A percentile compares a stretch with the other conserved stretches of the same genome.
These are phyloP conservation scores for Pecoramyces ruminantium DNA, from an alignment of 192 early-diverging fungal genomes.

Conservation along the genomic window DNA sequence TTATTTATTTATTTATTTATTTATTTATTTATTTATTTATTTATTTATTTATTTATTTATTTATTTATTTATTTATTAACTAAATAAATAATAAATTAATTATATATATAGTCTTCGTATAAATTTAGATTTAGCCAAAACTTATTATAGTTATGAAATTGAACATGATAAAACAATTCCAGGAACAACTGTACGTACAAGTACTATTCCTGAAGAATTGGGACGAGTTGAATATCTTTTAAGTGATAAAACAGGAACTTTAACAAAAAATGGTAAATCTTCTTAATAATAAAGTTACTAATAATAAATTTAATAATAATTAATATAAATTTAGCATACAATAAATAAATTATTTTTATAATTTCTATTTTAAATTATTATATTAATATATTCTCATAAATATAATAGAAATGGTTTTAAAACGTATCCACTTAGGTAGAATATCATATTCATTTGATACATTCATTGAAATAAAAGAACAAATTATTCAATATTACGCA, in stretches of 20 bases:
- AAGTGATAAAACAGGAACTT: constrained; percentile 89
- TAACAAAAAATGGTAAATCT: constrained; percentile 69
- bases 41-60: too few species aligned
- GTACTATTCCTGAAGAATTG: constrained; percentile 88
- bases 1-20: too few species aligned
- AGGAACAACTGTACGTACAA: constrained; percentile 76
- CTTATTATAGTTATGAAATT: constrained; percentile 69
- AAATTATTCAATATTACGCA: constrained; percentile 28
- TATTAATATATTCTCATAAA: neutral
- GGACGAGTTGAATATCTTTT: constrained; percentile 83
- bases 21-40: too few species aligned
- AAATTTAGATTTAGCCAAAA: constrained; percentile 92
- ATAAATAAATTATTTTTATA: too few species aligned
- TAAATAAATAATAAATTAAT: too few species aligned
- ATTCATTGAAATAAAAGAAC: constrained; percentile 68
- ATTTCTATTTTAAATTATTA: neutral
- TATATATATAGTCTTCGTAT: constrained; percentile 48
- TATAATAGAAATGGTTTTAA: constrained; percentile 72
- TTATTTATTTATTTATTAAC: too few species aligned
- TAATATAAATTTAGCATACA: too few species aligned
- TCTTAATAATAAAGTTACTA: neutral
- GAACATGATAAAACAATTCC: constrained; percentile 66
- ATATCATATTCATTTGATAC: constrained; percentile 80
- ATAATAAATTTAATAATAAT: neutral
- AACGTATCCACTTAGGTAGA: constrained; percentile 84